Base-by-base conservation (phyloP, 2,329 filamentous ascomycete species). In the Alternaria alternata region DNA sequence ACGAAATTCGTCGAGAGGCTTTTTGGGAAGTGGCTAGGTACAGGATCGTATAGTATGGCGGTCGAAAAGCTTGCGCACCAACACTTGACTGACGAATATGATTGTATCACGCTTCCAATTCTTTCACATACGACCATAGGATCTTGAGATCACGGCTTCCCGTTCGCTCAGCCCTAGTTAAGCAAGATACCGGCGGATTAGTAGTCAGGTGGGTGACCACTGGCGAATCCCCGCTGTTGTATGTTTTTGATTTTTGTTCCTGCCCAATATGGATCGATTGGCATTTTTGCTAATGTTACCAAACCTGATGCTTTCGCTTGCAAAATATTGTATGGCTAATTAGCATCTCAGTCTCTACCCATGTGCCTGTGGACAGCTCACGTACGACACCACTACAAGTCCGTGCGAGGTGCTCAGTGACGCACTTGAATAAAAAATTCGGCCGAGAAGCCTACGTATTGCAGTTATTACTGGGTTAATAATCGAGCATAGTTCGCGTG, bases 1-100 rank as follows among this genome's bases (percentile, higher is more conserved):
- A 11, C 85, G 91, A 64, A 96, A 96, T 79, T 79, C 79, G 51
- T 77, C 82, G 51, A 85, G 91, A 63, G 80, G 79, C 0, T 96
- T 96, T 74, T 76, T 96, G 52, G 64, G 67, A 4, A 53, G 54
- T 42, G 54, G 30, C 3, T 66, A 43, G 54, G 9, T 24, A 24
- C 18, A 16, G 1, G 28, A 3, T 48, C 18, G 5, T 34, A 6
- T 8, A 1, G 18, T 1, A 20, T 4, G 20, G 7, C 3, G 4
- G 14, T 51, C 30, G 9, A 7, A 6, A 7, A 16, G 4, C 9
- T 12, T 28, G 11, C 7, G 1, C 36, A 9, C 16, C 5, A n/a
- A 8, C 5, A 39, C 4, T 11, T 18, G 12, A 8, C 39, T 9
- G 9, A 12, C 3, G 14, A n/a, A 41, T 52, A 51, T 28, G 24